Evolutionary conservation across 1,139 yeast species (phyloP).

Genomic region (Saccharomyces pastorianus): DNA sequence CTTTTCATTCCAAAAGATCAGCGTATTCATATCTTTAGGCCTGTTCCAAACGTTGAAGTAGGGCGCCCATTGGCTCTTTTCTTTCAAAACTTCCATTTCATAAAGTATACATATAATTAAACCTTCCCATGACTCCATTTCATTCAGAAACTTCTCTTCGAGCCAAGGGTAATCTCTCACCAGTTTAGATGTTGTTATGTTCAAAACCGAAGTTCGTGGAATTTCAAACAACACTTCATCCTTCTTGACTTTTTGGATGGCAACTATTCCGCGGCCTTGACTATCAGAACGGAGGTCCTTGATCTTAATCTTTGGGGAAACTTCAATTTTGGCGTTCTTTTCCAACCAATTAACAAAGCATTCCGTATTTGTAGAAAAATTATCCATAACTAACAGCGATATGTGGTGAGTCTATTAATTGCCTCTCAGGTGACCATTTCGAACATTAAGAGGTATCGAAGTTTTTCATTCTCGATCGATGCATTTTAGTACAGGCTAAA

Average conservation of each 20-base stretch:
- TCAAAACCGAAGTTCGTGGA: slow-evolving; percentile 52
- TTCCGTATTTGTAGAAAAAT: slow-evolving; percentile 34
- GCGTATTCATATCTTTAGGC: slow-evolving; percentile 44
- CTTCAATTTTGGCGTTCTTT: slow-evolving; percentile 26
- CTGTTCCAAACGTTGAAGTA: slow-evolving; percentile 67
- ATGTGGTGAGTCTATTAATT: too few relatives aligned
- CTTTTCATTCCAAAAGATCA: slow-evolving; percentile 67
- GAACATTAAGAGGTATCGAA: slow-evolving; percentile 72
- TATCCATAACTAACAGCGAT: background rate
- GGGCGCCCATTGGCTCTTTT: slow-evolving; percentile 52
- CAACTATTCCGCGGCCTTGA: slow-evolving; percentile 77
- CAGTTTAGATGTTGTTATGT: slow-evolving; percentile 50
- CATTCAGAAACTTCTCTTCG: slow-evolving; percentile 34
- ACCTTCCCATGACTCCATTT: slow-evolving; percentile 60
- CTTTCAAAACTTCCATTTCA: slow-evolving; percentile 40
- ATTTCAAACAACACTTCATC: slow-evolving; percentile 62
- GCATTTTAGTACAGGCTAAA: too few relatives aligned
- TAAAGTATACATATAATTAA: slow-evolving; percentile 59
- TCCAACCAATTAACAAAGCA: slow-evolving; percentile 49
- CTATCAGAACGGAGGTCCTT: slow-evolving; percentile 48
- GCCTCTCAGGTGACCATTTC: background rate
- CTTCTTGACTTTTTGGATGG: slow-evolving; percentile 47
- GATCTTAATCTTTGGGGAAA: slow-evolving; percentile 51
- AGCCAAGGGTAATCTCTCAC: slow-evolving; percentile 34
- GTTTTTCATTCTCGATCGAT: slow-evolving; percentile 17